These are phyloP conservation scores for Castanea mollissima DNA, from an alignment of 306 rosid species.

Conservation along the genomic window DNA sequence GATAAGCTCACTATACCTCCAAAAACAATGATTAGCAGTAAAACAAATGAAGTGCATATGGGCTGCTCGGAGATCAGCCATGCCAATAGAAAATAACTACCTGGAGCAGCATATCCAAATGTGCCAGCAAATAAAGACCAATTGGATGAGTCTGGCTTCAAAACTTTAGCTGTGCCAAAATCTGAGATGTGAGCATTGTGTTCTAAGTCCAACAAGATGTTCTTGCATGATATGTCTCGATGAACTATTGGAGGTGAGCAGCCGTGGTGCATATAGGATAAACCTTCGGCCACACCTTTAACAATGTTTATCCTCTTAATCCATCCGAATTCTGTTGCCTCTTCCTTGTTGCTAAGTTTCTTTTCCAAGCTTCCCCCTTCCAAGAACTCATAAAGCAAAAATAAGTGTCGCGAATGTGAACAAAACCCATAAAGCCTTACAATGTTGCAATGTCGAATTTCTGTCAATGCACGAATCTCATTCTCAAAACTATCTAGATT, in stretches of 20 bases:
- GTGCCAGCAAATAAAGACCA: slow-evolving; percentile 22
- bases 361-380: too few species aligned
- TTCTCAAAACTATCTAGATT: too few species aligned
- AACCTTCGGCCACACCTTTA: slow-evolving; percentile 15
- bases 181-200: not conserved
- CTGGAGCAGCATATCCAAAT: slow-evolving; percentile 29
- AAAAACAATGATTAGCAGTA: too few species aligned
- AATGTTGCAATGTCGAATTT: too few species aligned
- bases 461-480: not conserved
- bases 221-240: slow-evolving; percentile 27
- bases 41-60: too few species aligned
- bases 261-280: too few species aligned
- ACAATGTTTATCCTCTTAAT: slow-evolving; percentile 9
- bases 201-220: slow-evolving; percentile 16
- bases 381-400: too few species aligned
- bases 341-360: not conserved
- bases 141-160: slow-evolving; percentile 4
- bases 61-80: too few species aligned
- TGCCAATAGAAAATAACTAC: not conserved
- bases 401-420: too few species aligned
- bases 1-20: too few species aligned
- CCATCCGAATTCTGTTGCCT: slow-evolving; percentile 14
- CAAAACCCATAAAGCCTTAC: too few species aligned
- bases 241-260: slow-evolving; percentile 3
- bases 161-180: slow-evolving; percentile 21